phyloP scores from a whole-genome alignment of 345 rosid genomes.

The Eucalyptus erythrocorys region DNA sequence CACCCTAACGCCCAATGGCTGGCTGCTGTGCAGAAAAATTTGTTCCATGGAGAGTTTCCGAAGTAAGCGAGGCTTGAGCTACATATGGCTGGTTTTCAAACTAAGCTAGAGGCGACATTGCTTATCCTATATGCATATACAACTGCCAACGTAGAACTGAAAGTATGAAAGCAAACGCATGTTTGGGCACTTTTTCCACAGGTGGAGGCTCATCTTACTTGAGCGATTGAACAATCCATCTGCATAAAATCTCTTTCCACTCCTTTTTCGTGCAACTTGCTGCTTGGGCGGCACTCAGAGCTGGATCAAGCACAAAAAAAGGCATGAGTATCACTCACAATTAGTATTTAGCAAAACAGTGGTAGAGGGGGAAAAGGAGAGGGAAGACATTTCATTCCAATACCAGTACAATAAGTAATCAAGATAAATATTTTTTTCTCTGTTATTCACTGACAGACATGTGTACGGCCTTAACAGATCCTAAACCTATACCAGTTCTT shows the following conservation, averaged over 20 bases:
- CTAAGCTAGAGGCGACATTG: neutral
- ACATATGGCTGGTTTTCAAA: neutral
- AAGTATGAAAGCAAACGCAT: neutral
- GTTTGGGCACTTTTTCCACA: neutral
- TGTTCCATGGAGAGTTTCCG: no score
- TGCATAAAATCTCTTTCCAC: slow-evolving; percentile 75
- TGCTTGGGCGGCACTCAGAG: slow-evolving; percentile 86
- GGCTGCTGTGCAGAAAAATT: no score
- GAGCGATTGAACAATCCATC: slow-evolving; percentile 74
- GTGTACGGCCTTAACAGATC: neutral
- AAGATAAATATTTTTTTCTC: neutral
- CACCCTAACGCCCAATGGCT: no score
- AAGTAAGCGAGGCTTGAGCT: no score
- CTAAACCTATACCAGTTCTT: neutral
- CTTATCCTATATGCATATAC: neutral
- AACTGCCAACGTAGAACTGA: neutral
- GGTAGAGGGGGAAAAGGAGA: neutral
- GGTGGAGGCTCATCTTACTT: slow-evolving; percentile 22
- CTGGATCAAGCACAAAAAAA: slow-evolving; percentile 14
- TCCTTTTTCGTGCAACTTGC: slow-evolving; percentile 78
- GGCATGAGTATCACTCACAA: neutral
- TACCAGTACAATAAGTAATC: neutral
- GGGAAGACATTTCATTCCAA: neutral
- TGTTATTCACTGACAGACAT: neutral
- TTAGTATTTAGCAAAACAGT: neutral